These are phyloP conservation scores for Wickerhamiella qilinensis DNA, from an alignment of 805 yeast genomes.

Conservation along the genomic window DNA sequence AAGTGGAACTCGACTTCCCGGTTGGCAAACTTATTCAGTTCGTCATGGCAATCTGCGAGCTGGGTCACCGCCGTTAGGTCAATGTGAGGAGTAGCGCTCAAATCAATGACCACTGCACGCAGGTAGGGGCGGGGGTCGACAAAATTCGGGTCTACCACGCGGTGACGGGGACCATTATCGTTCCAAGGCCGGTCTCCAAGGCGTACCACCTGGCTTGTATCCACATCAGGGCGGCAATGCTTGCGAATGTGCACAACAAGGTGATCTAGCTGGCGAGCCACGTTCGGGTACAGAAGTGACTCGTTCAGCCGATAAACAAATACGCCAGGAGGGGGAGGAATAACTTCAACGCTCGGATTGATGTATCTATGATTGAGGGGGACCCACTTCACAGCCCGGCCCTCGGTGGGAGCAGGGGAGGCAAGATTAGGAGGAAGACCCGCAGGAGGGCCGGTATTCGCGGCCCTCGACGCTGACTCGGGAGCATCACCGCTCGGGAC, in stretches of 20 bases:
- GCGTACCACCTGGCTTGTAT: conserved; percentile 15
- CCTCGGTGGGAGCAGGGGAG: conserved; percentile 4
- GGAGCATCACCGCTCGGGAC: not conserved
- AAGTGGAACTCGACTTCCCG: conserved; percentile 81
- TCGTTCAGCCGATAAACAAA: conserved; percentile 73
- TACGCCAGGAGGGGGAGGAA: conserved; percentile 83
- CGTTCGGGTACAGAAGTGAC: conserved; percentile 66
- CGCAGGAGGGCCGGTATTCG: too few relatives aligned
- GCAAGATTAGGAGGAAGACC: too few relatives aligned
- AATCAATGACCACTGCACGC: conserved; percentile 63
- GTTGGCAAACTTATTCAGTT: conserved; percentile 59
- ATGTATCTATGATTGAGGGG: conserved; percentile 25
- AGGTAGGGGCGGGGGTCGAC: conserved; percentile 48
- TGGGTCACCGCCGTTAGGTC: conserved; percentile 74
- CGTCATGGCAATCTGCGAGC: conserved; percentile 57
- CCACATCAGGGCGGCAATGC: conserved; percentile 43
- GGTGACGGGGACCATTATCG: conserved; percentile 51
- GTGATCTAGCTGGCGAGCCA: conserved; percentile 53
- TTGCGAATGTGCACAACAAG: conserved; percentile 51
- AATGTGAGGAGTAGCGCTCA: conserved; percentile 54
- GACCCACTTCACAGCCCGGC: conserved; percentile 18
- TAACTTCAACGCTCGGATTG: conserved; percentile 44
- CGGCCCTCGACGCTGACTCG: not conserved
- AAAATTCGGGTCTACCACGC: conserved; percentile 15
- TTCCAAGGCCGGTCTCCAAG: conserved; percentile 74